Percentiles rank a stretch among this genome's conserved stretches.
These are phyloP conservation scores for Nannizziopsis arthrosporioides DNA, from an alignment of 2,329 filamentous ascomycete genomes.

Conservation along the genomic window DNA sequence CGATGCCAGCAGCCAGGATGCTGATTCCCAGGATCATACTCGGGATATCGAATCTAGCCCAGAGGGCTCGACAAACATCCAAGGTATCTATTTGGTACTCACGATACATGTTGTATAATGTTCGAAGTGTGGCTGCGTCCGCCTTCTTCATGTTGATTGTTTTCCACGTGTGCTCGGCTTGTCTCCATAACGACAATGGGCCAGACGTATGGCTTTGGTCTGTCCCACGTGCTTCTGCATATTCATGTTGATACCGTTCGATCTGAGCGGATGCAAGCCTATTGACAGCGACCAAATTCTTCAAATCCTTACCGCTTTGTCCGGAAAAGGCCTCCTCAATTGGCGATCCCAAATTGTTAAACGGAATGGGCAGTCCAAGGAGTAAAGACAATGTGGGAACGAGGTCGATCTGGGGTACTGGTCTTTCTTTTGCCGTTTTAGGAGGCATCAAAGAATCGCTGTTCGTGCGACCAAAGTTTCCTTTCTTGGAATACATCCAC, in stretches of 20 bases:
- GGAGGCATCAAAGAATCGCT: slow-evolving; percentile 48
- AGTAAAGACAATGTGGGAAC: slow-evolving; percentile 84
- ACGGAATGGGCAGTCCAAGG: slow-evolving; percentile 83
- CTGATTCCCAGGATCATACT: slow-evolving; percentile 72
- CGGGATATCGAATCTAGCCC: slow-evolving; percentile 81
- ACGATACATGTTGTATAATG: slow-evolving; percentile 48
- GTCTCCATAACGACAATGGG: slow-evolving; percentile 48
- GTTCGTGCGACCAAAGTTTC: slow-evolving; percentile 66
- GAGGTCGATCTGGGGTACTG: slow-evolving; percentile 79
- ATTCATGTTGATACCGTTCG: slow-evolving; percentile 75
- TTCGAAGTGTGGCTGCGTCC: slow-evolving; percentile 29
- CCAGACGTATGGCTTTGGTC: slow-evolving; percentile 48
- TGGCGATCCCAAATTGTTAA: slow-evolving; percentile 84
- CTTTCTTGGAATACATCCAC: slow-evolving; percentile 95
- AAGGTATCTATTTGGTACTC: slow-evolving; percentile 71
- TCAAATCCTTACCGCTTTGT: slow-evolving; percentile 50
- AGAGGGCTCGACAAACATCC: slow-evolving; percentile 66
- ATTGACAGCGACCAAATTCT: slow-evolving; percentile 65
- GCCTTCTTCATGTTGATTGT: slow-evolving; percentile 30
- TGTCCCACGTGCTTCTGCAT: slow-evolving; percentile 60
- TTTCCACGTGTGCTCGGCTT: slow-evolving; percentile 46
- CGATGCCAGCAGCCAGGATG: slow-evolving; percentile 56
- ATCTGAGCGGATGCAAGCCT: slow-evolving; percentile 74
- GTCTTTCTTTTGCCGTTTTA: slow-evolving; percentile 57
- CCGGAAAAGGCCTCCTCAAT: slow-evolving; percentile 90